Conservation (phyloP, 768 basidiomycete genomes). For the Lentinula detonsa region DNA sequence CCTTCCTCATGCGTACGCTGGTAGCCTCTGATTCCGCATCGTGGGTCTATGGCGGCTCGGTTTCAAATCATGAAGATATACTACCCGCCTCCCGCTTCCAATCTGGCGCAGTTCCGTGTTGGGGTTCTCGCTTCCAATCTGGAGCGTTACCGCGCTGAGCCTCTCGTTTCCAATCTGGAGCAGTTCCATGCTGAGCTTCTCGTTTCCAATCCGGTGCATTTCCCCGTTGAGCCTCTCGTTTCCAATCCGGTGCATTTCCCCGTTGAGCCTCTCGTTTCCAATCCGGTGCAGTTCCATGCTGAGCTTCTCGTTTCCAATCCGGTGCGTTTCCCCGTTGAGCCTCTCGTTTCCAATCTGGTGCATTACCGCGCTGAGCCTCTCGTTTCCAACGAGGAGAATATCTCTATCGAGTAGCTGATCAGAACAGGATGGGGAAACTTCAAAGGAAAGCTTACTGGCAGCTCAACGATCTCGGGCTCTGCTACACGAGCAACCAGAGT, state of each 20-base stretch:
- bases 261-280: too few species aligned
- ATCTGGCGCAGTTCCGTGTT: background rate
- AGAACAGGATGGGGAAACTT: background rate
- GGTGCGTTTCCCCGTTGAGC: background rate
- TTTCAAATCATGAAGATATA: too few species aligned
- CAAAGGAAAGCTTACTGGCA: background rate
- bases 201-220: background rate
- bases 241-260: background rate
- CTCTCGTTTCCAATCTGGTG: background rate
- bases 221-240: background rate
- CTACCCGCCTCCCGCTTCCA: background rate
- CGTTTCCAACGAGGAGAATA: background rate
- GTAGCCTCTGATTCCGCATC: too few species aligned
- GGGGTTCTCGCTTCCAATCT: background rate
- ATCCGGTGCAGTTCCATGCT: background rate
- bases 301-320: background rate
- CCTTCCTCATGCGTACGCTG: too few species aligned
- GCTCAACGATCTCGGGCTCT: background rate
- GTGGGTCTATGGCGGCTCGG: too few species aligned
- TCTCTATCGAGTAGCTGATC: background rate
- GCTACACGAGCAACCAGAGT: background rate
- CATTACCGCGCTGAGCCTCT: background rate
- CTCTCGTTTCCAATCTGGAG: background rate
- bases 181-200: background rate
- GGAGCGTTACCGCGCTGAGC: background rate